These are phyloP conservation scores for Parathielavia hyrcaniae DNA, from an alignment of 495 filamentous ascomycete genomes.

Conservation along the genomic window DNA sequence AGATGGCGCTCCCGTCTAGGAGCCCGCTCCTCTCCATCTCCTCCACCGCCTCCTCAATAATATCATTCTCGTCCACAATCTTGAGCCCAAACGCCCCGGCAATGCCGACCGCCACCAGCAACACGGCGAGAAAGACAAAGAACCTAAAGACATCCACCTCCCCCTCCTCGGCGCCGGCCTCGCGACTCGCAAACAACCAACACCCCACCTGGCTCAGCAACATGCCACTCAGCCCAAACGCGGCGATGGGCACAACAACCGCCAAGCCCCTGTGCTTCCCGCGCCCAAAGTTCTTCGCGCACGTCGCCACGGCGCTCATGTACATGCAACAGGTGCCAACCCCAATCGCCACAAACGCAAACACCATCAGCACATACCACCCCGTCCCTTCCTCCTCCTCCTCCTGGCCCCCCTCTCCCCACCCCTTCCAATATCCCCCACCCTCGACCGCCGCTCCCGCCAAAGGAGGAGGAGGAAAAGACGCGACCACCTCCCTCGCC, in stretches of 20 bases:
- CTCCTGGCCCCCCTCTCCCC: not conserved
- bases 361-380: constrained; percentile 75
- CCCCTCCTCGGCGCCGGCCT: constrained; percentile 55
- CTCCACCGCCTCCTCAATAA: constrained; percentile 81
- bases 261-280: constrained; percentile 84
- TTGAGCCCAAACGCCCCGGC: constrained; percentile 66
- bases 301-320: constrained; percentile 78
- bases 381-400: constrained; percentile 46
- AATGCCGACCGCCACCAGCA: constrained; percentile 62
- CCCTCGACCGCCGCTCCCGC: too few relatives aligned
- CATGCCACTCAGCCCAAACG: constrained; percentile 88
- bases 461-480: too few relatives aligned
- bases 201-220: constrained; percentile 88
- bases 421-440: too few relatives aligned
- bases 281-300: constrained; percentile 92
- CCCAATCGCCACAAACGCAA: constrained; percentile 75
- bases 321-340: constrained; percentile 83
- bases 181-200: constrained; percentile 57
- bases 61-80: constrained; percentile 56
- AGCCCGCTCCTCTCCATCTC: constrained; percentile 79
- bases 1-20: constrained; percentile 51
- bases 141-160: constrained; percentile 82
- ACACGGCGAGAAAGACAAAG: constrained; percentile 70
- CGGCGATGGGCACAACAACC: constrained; percentile 82
- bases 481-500: constrained; percentile 39